phyloP scores from a whole-genome alignment of 768 basidiomycete genomes.

The Podaxis sp. region DNA sequence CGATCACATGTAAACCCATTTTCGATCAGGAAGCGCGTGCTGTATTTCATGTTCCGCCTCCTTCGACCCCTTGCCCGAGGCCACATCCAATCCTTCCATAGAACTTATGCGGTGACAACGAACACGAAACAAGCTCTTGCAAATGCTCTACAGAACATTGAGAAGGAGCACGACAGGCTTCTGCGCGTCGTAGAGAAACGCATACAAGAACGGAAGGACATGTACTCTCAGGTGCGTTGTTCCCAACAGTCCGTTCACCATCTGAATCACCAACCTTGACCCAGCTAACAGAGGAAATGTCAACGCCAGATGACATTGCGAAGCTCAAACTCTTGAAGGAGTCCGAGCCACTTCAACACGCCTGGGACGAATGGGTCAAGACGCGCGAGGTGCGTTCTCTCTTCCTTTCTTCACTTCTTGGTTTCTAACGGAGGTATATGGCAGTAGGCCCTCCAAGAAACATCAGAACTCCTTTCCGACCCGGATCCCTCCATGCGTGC shows the following conservation, averaged over 20 bases:
- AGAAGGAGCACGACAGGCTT: constrained; percentile 49
- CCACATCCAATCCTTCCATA: constrained; percentile 7
- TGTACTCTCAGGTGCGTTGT: constrained; percentile 43
- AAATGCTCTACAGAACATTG: constrained; percentile 25
- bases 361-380: constrained; percentile 67
- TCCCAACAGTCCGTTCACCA: background rate
- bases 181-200: constrained; percentile 55
- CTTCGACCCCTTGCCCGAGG: constrained; percentile 12
- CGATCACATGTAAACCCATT: background rate
- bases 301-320: constrained; percentile 55
- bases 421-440: constrained; percentile 12
- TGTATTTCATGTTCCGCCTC: constrained; percentile 11
- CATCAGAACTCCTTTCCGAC: constrained; percentile 62
- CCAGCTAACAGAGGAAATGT: constrained; percentile 54
- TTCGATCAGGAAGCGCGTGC: background rate
- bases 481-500: constrained; percentile 73
- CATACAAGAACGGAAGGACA: constrained; percentile 46
- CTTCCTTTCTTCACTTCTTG: background rate
- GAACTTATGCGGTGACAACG: constrained; percentile 1
- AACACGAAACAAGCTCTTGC: background rate
- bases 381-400: constrained; percentile 52
- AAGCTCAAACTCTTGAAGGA: constrained; percentile 66
- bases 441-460: constrained; percentile 68
- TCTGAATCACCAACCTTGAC: constrained; percentile 14
- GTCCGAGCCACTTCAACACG: constrained; percentile 60